phyloP scores from a whole-genome alignment of 441 rosid genomes.

The Omphalea diandra region DNA sequence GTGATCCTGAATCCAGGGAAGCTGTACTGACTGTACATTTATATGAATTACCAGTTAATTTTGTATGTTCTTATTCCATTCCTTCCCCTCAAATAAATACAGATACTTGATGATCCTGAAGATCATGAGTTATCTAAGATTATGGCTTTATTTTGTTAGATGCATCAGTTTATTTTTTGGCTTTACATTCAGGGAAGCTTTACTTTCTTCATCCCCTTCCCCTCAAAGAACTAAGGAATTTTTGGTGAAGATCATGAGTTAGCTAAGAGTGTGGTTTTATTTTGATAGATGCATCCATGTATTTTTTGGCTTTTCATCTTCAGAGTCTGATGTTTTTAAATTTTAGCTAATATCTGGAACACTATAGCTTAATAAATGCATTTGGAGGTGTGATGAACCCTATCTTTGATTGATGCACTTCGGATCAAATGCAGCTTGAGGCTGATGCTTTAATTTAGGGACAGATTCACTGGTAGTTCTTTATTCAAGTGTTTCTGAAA shows the following conservation, averaged over 20 bases:
- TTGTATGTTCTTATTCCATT: not conserved
- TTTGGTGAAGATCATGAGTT: not conserved
- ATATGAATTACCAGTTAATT: not conserved
- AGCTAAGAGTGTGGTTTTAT: not conserved
- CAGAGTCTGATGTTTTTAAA: not conserved
- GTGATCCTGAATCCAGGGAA: not conserved
- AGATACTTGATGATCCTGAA: too few species aligned
- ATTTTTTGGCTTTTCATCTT: not conserved
- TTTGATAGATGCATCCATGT: not conserved
- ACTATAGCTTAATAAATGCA: too few species aligned
- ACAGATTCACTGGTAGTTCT: too few species aligned
- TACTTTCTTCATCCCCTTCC: not conserved
- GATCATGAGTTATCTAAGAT: too few species aligned
- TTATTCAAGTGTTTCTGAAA: too few species aligned
- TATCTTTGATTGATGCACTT: too few species aligned
- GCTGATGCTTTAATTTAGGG: too few species aligned
- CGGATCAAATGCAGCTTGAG: too few species aligned
- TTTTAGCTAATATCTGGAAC: not conserved
- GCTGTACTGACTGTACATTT: constrained; percentile 1
- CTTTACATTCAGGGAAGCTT: too few species aligned
- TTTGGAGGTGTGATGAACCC: too few species aligned
- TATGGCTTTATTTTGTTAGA: too few species aligned
- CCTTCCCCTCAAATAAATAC: not conserved
- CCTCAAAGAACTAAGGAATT: not conserved
- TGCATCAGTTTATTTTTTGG: too few species aligned